Base-by-base conservation (phyloP, 495 filamentous ascomycete species). In the Podospora comata region DNA sequence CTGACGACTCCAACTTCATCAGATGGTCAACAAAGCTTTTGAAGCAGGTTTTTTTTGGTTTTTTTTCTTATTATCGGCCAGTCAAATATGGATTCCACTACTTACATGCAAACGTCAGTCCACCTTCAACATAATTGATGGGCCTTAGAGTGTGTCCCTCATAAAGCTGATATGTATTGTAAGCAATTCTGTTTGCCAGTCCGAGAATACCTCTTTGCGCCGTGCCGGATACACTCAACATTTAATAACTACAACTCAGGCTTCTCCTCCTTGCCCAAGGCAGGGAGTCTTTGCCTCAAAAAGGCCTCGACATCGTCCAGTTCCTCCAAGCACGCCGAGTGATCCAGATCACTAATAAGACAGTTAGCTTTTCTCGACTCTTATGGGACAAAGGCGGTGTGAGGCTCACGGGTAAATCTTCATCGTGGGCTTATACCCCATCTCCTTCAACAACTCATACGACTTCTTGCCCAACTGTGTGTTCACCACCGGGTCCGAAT, bases 261-360 rank as follows among this genome's bases (percentile, higher is more conserved):
- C 72, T 80, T 81, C 58, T 76, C 78, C 27, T 81, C 79, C 34
- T 83, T 68, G 28, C 66, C 70, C 68, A 70, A 32, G 0, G 80
- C 75, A 5, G 91, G 89, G 59, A 97, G 78, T 20, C 79, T 79
- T 71, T 87, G 81, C 20, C 82, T 80, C 54, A 98, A 72, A 81
- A 91, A 98, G 26, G 79, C 80, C 80, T 97, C 93, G 44, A 97
- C 79, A 71, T 97, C 90, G 67, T 93, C 85, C 66, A 98, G 89
- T 81, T 98, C 94, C 67, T 88, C 77, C 5, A 85, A 85, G 74
- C 88, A 87, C 1, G 95, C 95, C 26, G 87, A 90, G 77, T 98
- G 94, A 6, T 79, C 79, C 68, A 97, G 85, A 2, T 84, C 82
- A 48, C 89, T 92, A 65, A 32, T 53, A 59, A 7, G 60, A 30